These are phyloP conservation scores for Pythium myriotylum DNA, from an alignment of 352 stramenopile genomes.

Conservation along the genomic window DNA sequence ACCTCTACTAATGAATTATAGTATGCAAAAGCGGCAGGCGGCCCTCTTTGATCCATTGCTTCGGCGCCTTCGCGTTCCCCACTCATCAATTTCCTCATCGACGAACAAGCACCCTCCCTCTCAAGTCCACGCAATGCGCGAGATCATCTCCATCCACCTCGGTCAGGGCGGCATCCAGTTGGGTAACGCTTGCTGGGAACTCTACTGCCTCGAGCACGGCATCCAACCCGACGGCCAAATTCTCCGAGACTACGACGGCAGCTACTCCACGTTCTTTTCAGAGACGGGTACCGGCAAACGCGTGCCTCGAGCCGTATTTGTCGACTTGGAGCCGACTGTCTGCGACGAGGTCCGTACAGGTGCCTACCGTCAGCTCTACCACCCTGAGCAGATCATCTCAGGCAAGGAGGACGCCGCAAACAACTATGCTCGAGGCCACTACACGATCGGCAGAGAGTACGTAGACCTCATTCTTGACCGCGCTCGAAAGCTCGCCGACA, in stretches of 20 bases:
- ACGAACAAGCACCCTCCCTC: background rate
- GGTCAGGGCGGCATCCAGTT: background rate
- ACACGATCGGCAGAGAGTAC: conserved; percentile 94
- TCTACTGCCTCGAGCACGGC: conserved; percentile 35
- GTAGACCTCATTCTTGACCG: conserved; percentile 96
- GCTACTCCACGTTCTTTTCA: conserved; percentile 94
- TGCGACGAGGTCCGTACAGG: conserved; percentile 95
- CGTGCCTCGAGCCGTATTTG: conserved; percentile 94
- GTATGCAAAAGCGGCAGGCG: background rate
- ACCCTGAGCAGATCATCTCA: conserved; percentile 96
- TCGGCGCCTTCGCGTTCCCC: background rate
- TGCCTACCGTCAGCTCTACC: conserved; percentile 96
- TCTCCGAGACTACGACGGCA: conserved; percentile 45
- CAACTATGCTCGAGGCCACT: conserved; percentile 91
- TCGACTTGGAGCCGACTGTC: conserved; percentile 96
- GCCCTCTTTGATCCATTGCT: background rate
- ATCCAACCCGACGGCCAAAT: conserved; percentile 93
- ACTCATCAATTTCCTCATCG: background rate
- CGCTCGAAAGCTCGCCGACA: conserved; percentile 96
- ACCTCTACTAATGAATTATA: background rate
- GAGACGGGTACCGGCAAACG: conserved; percentile 91
- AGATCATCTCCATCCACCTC: conserved; percentile 92
- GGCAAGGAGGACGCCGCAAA: conserved; percentile 96
- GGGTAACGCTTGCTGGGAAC: background rate
- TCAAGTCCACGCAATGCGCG: conserved; percentile 64